phyloP scores from a whole-genome alignment of 305 asterid genomes.

The Coffea humblotiana region DNA sequence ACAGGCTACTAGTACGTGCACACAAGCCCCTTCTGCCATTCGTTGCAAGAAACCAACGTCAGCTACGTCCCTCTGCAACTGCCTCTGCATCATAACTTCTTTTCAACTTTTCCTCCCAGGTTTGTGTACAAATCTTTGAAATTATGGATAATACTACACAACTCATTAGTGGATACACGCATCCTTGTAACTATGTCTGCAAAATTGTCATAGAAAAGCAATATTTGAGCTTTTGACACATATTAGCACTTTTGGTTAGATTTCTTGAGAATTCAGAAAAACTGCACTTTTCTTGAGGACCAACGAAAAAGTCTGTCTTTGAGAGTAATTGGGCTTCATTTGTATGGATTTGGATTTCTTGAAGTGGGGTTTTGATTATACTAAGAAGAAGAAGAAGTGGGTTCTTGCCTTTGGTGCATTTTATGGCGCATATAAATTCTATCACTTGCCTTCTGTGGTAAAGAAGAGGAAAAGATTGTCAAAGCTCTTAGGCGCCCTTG shows the following conservation, averaged over 20 bases:
- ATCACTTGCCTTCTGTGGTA: conserved; percentile 53
- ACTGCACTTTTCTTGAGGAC: no score
- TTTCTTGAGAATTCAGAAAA: neutral
- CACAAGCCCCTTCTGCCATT: conserved; percentile 16
- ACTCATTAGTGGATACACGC: neutral
- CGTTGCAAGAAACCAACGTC: conserved; percentile 13
- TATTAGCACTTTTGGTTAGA: neutral
- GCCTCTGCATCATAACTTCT: conserved; percentile 22
- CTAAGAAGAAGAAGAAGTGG: conserved; percentile 50
- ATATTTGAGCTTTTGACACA: conserved; percentile 14
- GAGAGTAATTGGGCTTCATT: conserved; percentile 1
- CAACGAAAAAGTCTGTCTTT: neutral
- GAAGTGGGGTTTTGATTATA: conserved; percentile 32
- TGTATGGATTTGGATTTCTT: conserved; percentile 44
- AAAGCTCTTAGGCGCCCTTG: conserved; percentile 42
- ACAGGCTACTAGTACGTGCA: conserved; percentile 15
- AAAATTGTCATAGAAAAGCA: conserved; percentile 3
- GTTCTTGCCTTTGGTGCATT: conserved; percentile 47
- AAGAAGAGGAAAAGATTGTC: conserved; percentile 47
- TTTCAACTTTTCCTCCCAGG: neutral
- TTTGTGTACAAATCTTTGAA: conserved; percentile 16
- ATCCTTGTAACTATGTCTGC: neutral
- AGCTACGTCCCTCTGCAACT: conserved; percentile 10
- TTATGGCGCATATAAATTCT: conserved; percentile 51
- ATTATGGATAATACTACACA: neutral